Evolutionary conservation across 177 flowering plant species (phyloP).

Genomic region (Vitis hybrid): DNA sequence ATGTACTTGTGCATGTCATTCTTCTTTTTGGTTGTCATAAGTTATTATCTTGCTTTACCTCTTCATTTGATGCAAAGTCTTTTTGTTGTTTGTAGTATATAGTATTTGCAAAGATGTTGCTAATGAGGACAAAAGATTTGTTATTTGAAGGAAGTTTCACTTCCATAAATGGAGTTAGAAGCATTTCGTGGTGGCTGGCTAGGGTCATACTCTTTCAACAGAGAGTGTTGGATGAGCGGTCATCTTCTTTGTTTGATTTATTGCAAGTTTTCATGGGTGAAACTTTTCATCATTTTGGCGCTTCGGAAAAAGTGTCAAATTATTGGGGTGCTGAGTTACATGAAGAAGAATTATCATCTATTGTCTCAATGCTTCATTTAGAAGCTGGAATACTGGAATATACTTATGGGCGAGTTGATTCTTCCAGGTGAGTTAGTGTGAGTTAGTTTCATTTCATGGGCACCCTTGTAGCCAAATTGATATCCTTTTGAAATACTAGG

Average conservation of each 20-base stretch:
- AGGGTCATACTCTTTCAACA: slow-evolving; percentile 71
- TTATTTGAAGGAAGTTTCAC: slow-evolving; percentile 29
- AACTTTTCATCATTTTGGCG: slow-evolving; percentile 55
- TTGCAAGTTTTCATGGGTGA: slow-evolving; percentile 57
- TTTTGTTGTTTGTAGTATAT: slow-evolving; percentile 52
- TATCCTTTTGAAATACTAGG: too few species aligned
- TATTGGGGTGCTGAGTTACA: slow-evolving; percentile 58
- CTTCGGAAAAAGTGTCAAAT: slow-evolving; percentile 40
- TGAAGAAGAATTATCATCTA: slow-evolving; percentile 47
- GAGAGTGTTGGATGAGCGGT: slow-evolving; percentile 67
- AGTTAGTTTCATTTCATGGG: neutral
- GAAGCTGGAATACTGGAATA: slow-evolving; percentile 77
- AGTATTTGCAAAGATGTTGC: slow-evolving; percentile 78
- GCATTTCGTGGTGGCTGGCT: slow-evolving; percentile 81
- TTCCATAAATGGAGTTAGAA: slow-evolving; percentile 34
- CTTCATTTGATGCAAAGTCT: neutral
- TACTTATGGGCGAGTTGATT: slow-evolving; percentile 66
- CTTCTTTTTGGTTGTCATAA: neutral
- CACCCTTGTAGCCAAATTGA: too few species aligned
- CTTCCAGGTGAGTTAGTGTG: slow-evolving; percentile 48
- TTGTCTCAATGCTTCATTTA: slow-evolving; percentile 59
- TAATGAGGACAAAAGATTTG: slow-evolving; percentile 58
- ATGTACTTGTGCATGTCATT: neutral
- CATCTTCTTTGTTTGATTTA: slow-evolving; percentile 69
- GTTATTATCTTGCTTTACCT: neutral